A percentile compares a stretch with the other conserved stretches of the same genome.
These are phyloP conservation scores for Claviceps humidiphila DNA, from an alignment of 2,329 filamentous ascomycete species.

Conservation along the genomic window DNA sequence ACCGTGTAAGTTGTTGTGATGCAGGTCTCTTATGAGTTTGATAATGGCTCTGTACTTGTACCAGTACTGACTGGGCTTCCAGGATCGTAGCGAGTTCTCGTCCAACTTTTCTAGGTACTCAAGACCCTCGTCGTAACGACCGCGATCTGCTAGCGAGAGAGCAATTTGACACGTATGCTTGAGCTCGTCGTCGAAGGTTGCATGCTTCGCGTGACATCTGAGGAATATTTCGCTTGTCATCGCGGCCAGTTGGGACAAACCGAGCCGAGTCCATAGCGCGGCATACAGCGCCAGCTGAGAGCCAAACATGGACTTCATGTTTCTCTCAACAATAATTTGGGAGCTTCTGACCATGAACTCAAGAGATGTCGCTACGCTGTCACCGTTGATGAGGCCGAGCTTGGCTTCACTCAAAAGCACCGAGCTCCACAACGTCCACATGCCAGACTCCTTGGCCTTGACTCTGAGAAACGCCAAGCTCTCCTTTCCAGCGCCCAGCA, in stretches of 20 bases:
- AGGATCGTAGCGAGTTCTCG: conserved; percentile 49
- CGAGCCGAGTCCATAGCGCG: conserved; percentile 64
- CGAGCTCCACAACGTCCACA: conserved; percentile 75
- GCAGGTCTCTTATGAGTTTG: conserved; percentile 49
- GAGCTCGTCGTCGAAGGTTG: conserved; percentile 61
- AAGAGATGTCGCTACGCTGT: conserved; percentile 48
- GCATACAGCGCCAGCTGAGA: conserved; percentile 60
- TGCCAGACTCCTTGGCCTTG: conserved; percentile 74
- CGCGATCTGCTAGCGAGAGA: conserved; percentile 44
- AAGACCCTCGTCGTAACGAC: conserved; percentile 57
- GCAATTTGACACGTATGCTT: conserved; percentile 61
- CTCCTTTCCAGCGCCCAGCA: conserved; percentile 68
- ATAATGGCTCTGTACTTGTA: conserved; percentile 53
- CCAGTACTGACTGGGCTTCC: conserved; percentile 68
- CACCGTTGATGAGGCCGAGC: conserved; percentile 58
- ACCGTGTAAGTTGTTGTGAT: conserved; percentile 38
- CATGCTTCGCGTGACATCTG: conserved; percentile 49
- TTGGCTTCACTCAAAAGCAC: conserved; percentile 79
- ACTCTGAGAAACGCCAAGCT: conserved; percentile 71
- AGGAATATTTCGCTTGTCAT: conserved; percentile 61
- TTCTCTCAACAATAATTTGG: conserved; percentile 66
- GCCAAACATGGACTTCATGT: conserved; percentile 59
- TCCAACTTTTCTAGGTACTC: conserved; percentile 32
- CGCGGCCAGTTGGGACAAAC: conserved; percentile 41
- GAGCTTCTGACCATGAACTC: conserved; percentile 74